Evolutionary conservation across 108 stramenopile genomes (phyloP).

Genomic region (Phaeodactylum tricornutum): DNA sequence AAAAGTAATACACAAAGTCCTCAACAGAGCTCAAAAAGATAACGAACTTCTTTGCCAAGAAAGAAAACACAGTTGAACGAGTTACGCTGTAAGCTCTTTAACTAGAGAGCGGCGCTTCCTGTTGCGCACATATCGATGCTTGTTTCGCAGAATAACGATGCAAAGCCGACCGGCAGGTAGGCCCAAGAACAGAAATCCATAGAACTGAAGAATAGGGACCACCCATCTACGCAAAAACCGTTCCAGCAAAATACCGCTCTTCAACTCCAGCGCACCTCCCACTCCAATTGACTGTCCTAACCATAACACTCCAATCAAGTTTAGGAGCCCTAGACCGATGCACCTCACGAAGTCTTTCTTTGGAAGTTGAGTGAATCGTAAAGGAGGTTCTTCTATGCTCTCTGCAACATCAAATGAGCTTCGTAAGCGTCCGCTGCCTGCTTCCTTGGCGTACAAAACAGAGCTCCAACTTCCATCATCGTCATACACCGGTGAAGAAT

Average conservation of each 20-base stretch:
- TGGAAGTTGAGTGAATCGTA: conserved; percentile 41
- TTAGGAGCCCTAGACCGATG: conserved; percentile 43
- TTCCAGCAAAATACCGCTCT: conserved; percentile 4
- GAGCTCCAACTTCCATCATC: conserved; percentile 3
- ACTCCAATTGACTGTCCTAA: conserved; percentile 39
- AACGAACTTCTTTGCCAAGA: too few relatives aligned
- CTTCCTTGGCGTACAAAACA: conserved; percentile 11
- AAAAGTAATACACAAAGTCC: too few relatives aligned
- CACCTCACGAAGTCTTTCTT: conserved; percentile 52
- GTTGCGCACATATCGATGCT: too few relatives aligned
- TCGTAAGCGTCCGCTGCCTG: background rate
- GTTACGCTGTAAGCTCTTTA: too few relatives aligned
- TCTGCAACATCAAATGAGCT: conserved; percentile 17
- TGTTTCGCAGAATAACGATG: too few relatives aligned
- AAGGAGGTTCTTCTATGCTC: conserved; percentile 42
- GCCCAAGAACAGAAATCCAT: conserved; percentile 61
- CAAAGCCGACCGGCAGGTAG: too few relatives aligned
- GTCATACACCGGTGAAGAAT: conserved; percentile 14
- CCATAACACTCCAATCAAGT: conserved; percentile 68
- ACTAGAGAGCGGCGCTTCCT: too few relatives aligned
- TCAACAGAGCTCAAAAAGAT: too few relatives aligned
- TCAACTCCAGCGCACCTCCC: conserved; percentile 40
- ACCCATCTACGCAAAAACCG: conserved; percentile 9
- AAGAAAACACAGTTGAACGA: too few relatives aligned
- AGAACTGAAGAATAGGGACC: conserved; percentile 49